phyloP scores from a whole-genome alignment of 2,329 filamentous ascomycete species.

The Laburnicola sp. region DNA sequence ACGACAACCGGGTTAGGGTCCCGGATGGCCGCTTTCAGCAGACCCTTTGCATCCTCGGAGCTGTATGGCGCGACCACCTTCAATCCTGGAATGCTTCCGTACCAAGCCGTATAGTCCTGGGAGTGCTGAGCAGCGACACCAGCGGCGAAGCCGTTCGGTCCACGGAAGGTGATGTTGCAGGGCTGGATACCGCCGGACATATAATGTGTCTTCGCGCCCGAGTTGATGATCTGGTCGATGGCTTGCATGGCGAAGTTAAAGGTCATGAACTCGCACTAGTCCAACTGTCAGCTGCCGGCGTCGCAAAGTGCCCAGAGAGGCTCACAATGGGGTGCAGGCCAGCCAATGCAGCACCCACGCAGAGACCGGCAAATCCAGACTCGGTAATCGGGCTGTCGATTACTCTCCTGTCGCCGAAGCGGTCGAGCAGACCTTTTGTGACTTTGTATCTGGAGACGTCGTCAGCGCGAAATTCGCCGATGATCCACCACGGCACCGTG shows the following conservation, averaged over 20 bases:
- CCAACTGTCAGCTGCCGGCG: constrained; percentile 19
- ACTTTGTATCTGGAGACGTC: constrained; percentile 77
- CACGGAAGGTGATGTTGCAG: constrained; percentile 99
- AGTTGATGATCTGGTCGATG: constrained; percentile 99
- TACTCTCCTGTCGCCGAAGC: constrained; percentile 95
- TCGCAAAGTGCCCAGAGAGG: not conserved
- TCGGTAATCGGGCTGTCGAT: constrained; percentile 99
- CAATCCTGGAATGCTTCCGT: constrained; percentile 94
- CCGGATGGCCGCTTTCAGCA: constrained; percentile 95
- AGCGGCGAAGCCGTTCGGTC: constrained; percentile 94
- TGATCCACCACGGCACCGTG: not conserved
- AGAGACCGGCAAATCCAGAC: constrained; percentile 90
- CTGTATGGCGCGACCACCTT: constrained; percentile 98
- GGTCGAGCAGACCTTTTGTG: constrained; percentile 94
- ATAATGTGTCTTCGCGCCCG: constrained; percentile 97
- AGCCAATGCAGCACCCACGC: constrained; percentile 90
- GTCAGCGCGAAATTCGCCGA: constrained; percentile 42
- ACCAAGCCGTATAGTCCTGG: constrained; percentile 98
- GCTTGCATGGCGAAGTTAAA: constrained; percentile 99
- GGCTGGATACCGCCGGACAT: constrained; percentile 99
- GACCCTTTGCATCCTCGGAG: constrained; percentile 95
- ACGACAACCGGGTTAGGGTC: constrained; percentile 95
- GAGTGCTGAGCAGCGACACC: constrained; percentile 98
- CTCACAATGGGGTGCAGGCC: constrained; percentile 91
- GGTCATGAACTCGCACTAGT: constrained; percentile 98